phyloP scores from a whole-genome alignment of 169 alveolate genomes.

The Plasmodium gallinaceum region DNA sequence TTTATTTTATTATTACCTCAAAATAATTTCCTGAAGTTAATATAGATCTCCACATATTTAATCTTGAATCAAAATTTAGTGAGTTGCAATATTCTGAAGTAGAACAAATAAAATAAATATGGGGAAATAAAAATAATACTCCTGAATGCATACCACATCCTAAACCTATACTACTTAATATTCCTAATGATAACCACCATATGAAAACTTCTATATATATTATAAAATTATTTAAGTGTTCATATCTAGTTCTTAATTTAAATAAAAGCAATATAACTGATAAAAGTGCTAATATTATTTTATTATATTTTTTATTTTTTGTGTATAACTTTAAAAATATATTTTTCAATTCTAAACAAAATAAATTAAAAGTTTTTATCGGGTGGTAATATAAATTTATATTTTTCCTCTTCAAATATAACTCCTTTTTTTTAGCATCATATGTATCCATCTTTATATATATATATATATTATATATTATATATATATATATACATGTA shows the following conservation, averaged over 20 bases:
- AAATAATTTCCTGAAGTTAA: slow-evolving; percentile 78
- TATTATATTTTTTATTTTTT: slow-evolving; percentile 69
- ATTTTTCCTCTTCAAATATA: slow-evolving; percentile 69
- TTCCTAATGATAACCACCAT: slow-evolving; percentile 88
- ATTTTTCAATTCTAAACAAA: slow-evolving; percentile 49
- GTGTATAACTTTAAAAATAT: slow-evolving; percentile 28
- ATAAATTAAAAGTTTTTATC: slow-evolving; percentile 45
- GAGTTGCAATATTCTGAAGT: slow-evolving; percentile 83
- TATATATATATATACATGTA: slow-evolving; percentile 44
- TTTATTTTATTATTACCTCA: slow-evolving; percentile 55
- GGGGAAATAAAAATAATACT: slow-evolving; percentile 87
- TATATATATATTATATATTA: too few relatives aligned
- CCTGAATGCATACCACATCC: slow-evolving; percentile 91
- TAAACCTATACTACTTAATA: slow-evolving; percentile 85
- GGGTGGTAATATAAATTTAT: slow-evolving; percentile 71
- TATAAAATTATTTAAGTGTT: slow-evolving; percentile 58
- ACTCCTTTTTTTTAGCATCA: slow-evolving; percentile 71
- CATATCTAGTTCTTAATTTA: slow-evolving; percentile 66
- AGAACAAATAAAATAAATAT: slow-evolving; percentile 83
- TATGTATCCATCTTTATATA: slow-evolving; percentile 55
- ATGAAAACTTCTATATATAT: slow-evolving; percentile 72
- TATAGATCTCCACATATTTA: slow-evolving; percentile 80
- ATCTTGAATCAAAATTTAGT: slow-evolving; percentile 82
- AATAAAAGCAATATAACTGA: slow-evolving; percentile 47
- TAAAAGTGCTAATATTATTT: slow-evolving; percentile 28